phyloP scores from a whole-genome alignment of 768 basidiomycete species.

The Tulasnella sp. region DNA sequence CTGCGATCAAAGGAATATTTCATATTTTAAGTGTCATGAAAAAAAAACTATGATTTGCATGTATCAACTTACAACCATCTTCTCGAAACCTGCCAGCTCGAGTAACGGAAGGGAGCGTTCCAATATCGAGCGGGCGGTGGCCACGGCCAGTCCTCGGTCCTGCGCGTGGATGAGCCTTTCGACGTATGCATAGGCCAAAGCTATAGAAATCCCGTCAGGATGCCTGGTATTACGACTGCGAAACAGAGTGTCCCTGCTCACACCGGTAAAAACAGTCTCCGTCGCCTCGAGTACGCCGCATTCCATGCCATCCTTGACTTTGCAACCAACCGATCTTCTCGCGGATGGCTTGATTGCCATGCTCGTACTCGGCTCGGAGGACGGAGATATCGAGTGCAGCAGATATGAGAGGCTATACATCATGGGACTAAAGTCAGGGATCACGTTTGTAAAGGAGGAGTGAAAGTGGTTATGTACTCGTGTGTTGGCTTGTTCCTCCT shows the following conservation, averaged over 20 bases:
- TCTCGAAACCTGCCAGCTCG: slow-evolving; percentile 49
- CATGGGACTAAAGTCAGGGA: neutral
- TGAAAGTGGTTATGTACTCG: neutral
- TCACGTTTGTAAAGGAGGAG: neutral
- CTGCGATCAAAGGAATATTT: slow-evolving; percentile 16
- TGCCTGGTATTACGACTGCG: neutral
- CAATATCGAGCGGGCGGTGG: slow-evolving; percentile 42
- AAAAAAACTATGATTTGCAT: neutral
- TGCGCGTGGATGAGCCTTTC: slow-evolving; percentile 48
- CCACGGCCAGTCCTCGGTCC: slow-evolving; percentile 39
- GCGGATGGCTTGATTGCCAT: slow-evolving; percentile 34
- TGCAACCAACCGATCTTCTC: slow-evolving; percentile 67
- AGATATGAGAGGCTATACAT: slow-evolving; percentile 8
- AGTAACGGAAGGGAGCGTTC: slow-evolving; percentile 42
- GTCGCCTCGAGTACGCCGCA: slow-evolving; percentile 68
- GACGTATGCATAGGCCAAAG: slow-evolving; percentile 73
- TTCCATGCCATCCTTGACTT: slow-evolving; percentile 47
- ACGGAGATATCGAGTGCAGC: neutral
- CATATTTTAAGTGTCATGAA: neutral
- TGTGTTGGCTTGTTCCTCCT: slow-evolving; percentile 7
- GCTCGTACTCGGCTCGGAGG: slow-evolving; percentile 2
- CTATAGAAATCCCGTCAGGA: slow-evolving; percentile 31
- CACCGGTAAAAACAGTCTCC: slow-evolving; percentile 81
- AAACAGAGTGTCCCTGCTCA: slow-evolving; percentile 31
- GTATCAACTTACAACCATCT: slow-evolving; percentile 44